Base-by-base conservation (phyloP, 1,139 yeast genomes). In the Suhomyces bribrorum region DNA sequence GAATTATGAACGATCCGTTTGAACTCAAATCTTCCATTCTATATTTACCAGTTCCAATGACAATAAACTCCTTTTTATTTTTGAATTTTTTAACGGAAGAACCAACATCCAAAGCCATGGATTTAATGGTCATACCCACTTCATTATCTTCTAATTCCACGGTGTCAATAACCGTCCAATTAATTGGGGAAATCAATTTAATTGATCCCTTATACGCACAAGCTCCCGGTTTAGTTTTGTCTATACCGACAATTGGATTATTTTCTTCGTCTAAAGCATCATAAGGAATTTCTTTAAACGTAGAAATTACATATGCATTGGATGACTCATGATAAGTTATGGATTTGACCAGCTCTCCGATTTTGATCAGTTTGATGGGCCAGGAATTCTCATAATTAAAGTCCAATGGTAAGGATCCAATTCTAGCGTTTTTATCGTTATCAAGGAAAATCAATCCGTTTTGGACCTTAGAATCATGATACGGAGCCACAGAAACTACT, bases 21-120 rank as follows among this genome's bases (percentile, higher is more conserved):
- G 95, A 79, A 5, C 89, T 78, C 41, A 86, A 67, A 64, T 89
- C 97, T 56, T 92, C 98, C 48, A 86, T 81, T 41, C 95, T 74
- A 43, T 82, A 77, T 43, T 76, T 72, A 1, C 95, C 86, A 1
- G 92, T 79, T 1, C 97, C 98, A 16, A 85, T 69, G 1, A 88
- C 83, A 15, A 92, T 62, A 45, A 82, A 79, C 54, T 87, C 95
- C 48, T 80, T 77, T 46, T 74, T 77, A 41, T 74, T 70, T 46
- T 78, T 79, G 37, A 80, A 78, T 44, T 74, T 69, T 38, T 79
- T 74, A 18, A 70, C 52, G 5, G 69, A 56, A 11, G 71, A 60
- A 3, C 74, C 75, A 6, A 71, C 76, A 47, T 79, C 82, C 37
- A 83, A 65, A n/a, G 69, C 62, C 66, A 82, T 77, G 3, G 83